Evolutionary conservation across 225 moss, liverwort and hornwort species (phyloP).

Genomic region (Lunularia cruciata): DNA sequence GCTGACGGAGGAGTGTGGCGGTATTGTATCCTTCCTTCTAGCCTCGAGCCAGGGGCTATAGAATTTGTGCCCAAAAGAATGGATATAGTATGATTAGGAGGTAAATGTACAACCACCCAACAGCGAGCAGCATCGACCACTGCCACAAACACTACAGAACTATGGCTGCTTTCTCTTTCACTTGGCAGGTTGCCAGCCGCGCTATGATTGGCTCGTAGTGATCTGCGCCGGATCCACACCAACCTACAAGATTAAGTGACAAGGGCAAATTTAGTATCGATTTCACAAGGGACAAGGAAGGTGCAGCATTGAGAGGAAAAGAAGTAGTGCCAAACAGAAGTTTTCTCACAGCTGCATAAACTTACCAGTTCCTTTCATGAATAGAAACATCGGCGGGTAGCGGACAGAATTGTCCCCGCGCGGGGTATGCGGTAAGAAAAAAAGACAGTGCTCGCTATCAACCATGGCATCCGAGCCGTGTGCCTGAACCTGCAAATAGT

Average conservation of each 20-base stretch:
- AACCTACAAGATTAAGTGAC: constrained; percentile 18
- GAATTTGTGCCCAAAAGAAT: constrained; percentile 33
- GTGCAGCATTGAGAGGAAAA: neutral
- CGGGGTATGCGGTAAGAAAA: constrained; percentile 48
- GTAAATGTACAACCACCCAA: constrained; percentile 31
- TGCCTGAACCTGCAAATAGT: constrained; percentile 33
- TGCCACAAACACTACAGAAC: constrained; percentile 25
- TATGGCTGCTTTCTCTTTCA: constrained; percentile 33
- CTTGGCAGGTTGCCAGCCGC: constrained; percentile 29
- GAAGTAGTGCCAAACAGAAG: too few relatives aligned
- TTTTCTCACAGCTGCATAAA: too few relatives aligned
- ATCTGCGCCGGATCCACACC: constrained; percentile 51
- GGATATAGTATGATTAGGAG: constrained; percentile 20
- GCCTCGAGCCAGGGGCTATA: neutral
- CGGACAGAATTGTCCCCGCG: constrained; percentile 23
- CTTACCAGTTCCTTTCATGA: constrained; percentile 55
- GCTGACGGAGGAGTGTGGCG: neutral
- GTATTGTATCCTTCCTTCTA: neutral
- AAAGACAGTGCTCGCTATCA: constrained; percentile 28
- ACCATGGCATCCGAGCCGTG: constrained; percentile 46
- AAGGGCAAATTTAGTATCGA: neutral
- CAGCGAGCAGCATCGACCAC: neutral
- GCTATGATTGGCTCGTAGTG: constrained; percentile 52
- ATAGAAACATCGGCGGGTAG: constrained; percentile 44
- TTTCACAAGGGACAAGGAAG: neutral